phyloP scores from a whole-genome alignment of 75 land plant genomes.

The Pseudotsuga menziesii region DNA sequence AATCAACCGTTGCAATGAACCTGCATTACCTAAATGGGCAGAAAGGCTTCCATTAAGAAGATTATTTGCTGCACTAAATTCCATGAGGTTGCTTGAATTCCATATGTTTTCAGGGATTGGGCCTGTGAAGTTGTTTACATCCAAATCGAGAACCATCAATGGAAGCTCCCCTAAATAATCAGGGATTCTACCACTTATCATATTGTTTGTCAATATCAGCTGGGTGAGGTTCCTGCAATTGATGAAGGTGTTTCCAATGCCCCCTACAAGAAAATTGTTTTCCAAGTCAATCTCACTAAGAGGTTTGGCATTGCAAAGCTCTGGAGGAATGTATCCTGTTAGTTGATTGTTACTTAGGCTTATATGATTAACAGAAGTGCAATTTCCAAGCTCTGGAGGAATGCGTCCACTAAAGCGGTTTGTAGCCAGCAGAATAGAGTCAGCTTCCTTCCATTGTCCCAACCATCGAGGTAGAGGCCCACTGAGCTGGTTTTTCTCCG shows the following conservation, averaged over 20 bases:
- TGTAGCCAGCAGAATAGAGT: constrained; percentile 16
- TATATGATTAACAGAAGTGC: constrained; percentile 12
- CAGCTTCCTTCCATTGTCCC: constrained; percentile 11
- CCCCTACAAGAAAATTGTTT: constrained; percentile 23
- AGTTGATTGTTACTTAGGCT: constrained; percentile 21
- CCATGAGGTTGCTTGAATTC: constrained; percentile 15
- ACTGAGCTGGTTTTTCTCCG: constrained; percentile 17
- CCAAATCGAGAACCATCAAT: constrained; percentile 24
- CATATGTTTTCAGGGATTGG: constrained; percentile 24
- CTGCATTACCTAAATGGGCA: constrained; percentile 6
- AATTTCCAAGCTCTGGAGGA: constrained; percentile 32
- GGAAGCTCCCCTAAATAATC: constrained; percentile 19
- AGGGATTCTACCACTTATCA: constrained; percentile 23
- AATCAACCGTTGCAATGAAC: constrained; percentile 15
- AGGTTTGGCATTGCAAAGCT: constrained; percentile 24
- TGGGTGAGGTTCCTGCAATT: constrained; percentile 19
- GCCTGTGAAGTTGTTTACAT: constrained; percentile 29
- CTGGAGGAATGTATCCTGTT: constrained; percentile 23
- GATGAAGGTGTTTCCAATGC: constrained; percentile 21
- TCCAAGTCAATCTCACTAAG: constrained; percentile 15
- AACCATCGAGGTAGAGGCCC: constrained; percentile 20
- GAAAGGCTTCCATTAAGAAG: constrained; percentile 15
- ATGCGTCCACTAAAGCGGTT: constrained; percentile 24
- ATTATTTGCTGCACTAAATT: constrained; percentile 12
- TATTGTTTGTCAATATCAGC: constrained; percentile 18